Evolutionary conservation across 495 filamentous ascomycete species (phyloP).

Genomic region (Daldinia loculata): DNA sequence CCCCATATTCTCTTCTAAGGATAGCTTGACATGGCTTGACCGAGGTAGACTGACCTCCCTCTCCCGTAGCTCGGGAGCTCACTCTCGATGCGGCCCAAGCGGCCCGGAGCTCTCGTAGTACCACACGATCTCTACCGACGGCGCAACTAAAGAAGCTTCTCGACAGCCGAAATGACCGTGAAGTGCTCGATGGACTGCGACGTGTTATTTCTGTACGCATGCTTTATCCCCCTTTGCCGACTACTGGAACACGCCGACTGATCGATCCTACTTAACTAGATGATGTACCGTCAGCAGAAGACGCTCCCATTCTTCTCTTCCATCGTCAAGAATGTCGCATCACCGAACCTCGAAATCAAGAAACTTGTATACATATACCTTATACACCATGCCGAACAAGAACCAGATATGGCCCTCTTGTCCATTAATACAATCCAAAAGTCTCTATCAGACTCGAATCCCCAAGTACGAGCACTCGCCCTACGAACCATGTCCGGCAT

Average conservation of each 20-base stretch:
- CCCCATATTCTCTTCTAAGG: background rate
- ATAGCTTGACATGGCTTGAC: conserved; percentile 1
- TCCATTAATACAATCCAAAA: conserved; percentile 99
- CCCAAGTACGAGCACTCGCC: conserved; percentile 88
- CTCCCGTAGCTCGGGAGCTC: conserved; percentile 80
- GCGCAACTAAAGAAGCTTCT: conserved; percentile 90
- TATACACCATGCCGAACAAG: conserved; percentile 91
- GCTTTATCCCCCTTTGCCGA: conserved; percentile 1
- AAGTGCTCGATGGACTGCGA: conserved; percentile 90
- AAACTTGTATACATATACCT: conserved; percentile 98
- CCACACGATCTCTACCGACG: conserved; percentile 60
- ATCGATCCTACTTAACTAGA: conserved; percentile 59
- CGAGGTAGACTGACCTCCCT: conserved; percentile 33
- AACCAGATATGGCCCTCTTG: conserved; percentile 92
- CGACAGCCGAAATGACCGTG: conserved; percentile 91
- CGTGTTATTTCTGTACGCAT: conserved; percentile 83
- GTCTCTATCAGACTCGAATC: conserved; percentile 89
- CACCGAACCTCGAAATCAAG: conserved; percentile 89
- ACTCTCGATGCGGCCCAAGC: conserved; percentile 95
- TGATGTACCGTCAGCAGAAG: conserved; percentile 89
- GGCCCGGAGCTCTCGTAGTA: conserved; percentile 64
- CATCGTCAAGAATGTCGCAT: conserved; percentile 96
- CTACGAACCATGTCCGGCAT: conserved; percentile 96
- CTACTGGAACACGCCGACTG: conserved; percentile 24
- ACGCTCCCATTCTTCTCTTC: conserved; percentile 90